A percentile compares a stretch with the other conserved stretches of the same genome.
These are phyloP conservation scores for Xylariomycetidae sp. DNA, from an alignment of 2,329 filamentous ascomycete species.

Conservation along the genomic window DNA sequence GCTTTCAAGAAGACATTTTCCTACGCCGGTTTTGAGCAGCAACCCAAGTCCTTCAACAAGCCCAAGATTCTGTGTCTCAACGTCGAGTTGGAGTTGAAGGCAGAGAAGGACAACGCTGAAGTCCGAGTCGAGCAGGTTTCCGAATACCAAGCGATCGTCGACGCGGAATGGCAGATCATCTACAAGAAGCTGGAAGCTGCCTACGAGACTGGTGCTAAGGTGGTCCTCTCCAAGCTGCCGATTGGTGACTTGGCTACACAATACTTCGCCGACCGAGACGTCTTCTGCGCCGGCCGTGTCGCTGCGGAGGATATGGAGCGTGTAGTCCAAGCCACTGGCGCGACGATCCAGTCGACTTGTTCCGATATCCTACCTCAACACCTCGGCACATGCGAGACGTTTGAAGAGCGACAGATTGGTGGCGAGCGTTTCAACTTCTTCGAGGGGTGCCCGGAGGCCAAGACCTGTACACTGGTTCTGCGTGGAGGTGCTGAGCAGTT, in stretches of 20 bases:
- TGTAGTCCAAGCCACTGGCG: constrained; percentile 89
- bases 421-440: constrained; percentile 99
- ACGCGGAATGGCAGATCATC: constrained; percentile 99
- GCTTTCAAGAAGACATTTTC: constrained; percentile 99
- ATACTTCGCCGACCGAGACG: constrained; percentile 94
- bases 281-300: constrained; percentile 97
- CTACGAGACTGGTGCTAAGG: constrained; percentile 90
- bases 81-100: constrained; percentile 96
- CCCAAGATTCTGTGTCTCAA: constrained; percentile 97
- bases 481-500: constrained; percentile 97
- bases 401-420: constrained; percentile 96
- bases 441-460: constrained; percentile 88
- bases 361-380: constrained; percentile 87
- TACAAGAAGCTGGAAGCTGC: constrained; percentile 98
- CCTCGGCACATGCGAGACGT: constrained; percentile 81
- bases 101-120: constrained; percentile 98
- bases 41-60: constrained; percentile 90
- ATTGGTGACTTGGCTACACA: constrained; percentile 97
- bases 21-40: constrained; percentile 98
- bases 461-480: constrained; percentile 93
- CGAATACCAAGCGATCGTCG: constrained; percentile 98
- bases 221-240: constrained; percentile 92
- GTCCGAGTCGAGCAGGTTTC: constrained; percentile 97
- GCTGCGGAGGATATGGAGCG: constrained; percentile 89
- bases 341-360: constrained; percentile 89